Evolutionary conservation across 352 stramenopile genomes (phyloP).

Genomic region (Phytophthora macrochlamydospora): DNA sequence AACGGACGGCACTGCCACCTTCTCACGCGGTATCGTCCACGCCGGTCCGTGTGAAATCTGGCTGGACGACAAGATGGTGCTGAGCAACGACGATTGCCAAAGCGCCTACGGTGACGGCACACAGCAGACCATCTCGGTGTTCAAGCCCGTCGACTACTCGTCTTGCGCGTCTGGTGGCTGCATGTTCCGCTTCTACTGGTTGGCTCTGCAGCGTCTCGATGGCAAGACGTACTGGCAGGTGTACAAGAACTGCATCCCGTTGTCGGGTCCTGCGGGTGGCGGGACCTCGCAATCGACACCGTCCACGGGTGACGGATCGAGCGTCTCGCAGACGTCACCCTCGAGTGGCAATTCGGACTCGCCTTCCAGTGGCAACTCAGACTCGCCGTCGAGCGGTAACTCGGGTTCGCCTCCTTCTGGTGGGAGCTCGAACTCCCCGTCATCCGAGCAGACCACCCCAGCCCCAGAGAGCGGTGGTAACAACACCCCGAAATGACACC

Average conservation of each 20-base stretch:
- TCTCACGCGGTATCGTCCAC: constrained; percentile 36
- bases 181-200: constrained; percentile 41
- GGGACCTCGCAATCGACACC: constrained; percentile 13
- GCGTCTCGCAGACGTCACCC: constrained; percentile 9
- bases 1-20: constrained; percentile 28
- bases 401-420: constrained; percentile 11
- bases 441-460: neutral
- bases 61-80: constrained; percentile 33
- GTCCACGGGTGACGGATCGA: constrained; percentile 17
- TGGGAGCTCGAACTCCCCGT: constrained; percentile 8
- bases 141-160: constrained; percentile 42
- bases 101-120: constrained; percentile 29
- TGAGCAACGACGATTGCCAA: constrained; percentile 38
- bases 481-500: constrained; percentile 5
- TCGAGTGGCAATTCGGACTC: constrained; percentile 9
- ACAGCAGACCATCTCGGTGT: constrained; percentile 26
- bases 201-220: constrained; percentile 32
- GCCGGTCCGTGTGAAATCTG: constrained; percentile 35
- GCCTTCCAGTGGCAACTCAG: neutral
- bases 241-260: constrained; percentile 45
- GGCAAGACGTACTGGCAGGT: constrained; percentile 32
- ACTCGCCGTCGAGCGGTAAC: constrained; percentile 6
- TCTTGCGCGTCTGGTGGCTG: constrained; percentile 27
- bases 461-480: constrained; percentile 8
- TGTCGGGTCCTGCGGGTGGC: constrained; percentile 28